Conservation (phyloP, 345 rosid genomes). For the Triadica sebifera region DNA sequence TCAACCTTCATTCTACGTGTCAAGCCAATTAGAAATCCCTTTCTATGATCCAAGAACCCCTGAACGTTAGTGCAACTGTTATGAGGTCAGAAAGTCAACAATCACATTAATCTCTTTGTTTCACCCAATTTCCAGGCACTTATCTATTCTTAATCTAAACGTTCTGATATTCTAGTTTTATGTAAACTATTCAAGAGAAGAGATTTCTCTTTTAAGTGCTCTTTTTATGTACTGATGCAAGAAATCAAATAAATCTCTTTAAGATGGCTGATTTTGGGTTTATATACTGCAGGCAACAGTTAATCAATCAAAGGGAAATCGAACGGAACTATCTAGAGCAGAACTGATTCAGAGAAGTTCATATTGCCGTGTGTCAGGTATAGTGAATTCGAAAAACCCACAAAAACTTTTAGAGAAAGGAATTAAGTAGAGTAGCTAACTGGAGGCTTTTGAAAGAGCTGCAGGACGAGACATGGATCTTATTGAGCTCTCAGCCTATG, state of each 20-base stretch:
- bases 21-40: background rate
- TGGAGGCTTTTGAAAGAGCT: conserved; percentile 11
- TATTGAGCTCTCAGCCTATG: conserved; percentile 80
- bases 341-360: conserved; percentile 85
- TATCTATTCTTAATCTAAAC: background rate
- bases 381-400: background rate
- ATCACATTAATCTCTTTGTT: background rate
- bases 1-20: background rate
- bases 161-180: background rate
- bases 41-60: background rate
- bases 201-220: background rate
- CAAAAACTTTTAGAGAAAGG: background rate
- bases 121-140: background rate
- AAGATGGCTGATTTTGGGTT: conserved; percentile 3
- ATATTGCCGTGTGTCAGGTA: conserved; percentile 90
- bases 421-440: conserved; percentile 12
- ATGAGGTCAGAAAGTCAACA: background rate
- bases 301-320: conserved; percentile 84
- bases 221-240: background rate
- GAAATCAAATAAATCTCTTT: background rate
- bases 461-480: conserved; percentile 92
- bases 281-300: conserved; percentile 59
- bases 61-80: no score
- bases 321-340: conserved; percentile 71
- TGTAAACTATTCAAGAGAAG: background rate